These are phyloP conservation scores for Apophysomyces ossiformis DNA, from an alignment of 371 early-diverging fungal genomes.

Conservation along the genomic window DNA sequence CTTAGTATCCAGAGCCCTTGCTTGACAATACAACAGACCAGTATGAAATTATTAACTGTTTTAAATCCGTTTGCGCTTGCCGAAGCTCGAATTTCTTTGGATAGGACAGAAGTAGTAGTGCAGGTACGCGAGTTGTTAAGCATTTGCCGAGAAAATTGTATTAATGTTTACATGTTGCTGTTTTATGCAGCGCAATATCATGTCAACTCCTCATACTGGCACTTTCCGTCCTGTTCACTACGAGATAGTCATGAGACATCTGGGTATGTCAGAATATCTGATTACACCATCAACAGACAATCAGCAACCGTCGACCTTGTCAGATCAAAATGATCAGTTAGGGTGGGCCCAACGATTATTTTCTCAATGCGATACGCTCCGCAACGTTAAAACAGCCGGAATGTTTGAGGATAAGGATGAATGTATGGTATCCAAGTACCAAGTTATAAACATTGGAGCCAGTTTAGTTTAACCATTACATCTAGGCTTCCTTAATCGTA, in stretches of 20 bases:
- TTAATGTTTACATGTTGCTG: neutral
- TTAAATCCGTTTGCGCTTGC: slow-evolving; percentile 37
- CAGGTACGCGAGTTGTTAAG: neutral
- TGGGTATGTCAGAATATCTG: slow-evolving; percentile 41
- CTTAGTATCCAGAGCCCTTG: slow-evolving; percentile 33
- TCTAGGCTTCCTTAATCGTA: slow-evolving; percentile 25
- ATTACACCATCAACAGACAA: slow-evolving; percentile 19
- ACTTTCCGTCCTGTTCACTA: slow-evolving; percentile 52
- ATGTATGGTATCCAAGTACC: slow-evolving; percentile 22
- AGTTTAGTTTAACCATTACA: neutral
- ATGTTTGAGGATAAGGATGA: slow-evolving; percentile 24
- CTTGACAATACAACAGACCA: slow-evolving; percentile 23
- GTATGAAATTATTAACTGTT: slow-evolving; percentile 25
- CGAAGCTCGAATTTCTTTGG: slow-evolving; percentile 19
- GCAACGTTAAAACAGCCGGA: slow-evolving; percentile 26
- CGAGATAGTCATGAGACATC: slow-evolving; percentile 44
- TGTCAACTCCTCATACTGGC: slow-evolving; percentile 54
- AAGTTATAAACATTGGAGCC: neutral
- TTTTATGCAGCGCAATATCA: slow-evolving; percentile 27
- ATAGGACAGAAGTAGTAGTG: neutral
- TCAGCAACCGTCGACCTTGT: neutral
- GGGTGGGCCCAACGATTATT: slow-evolving; percentile 45
- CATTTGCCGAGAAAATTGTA: neutral
- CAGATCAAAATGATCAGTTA: neutral
- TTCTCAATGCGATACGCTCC: slow-evolving; percentile 42